These are phyloP conservation scores for Brassica balearica DNA, from an alignment of 441 rosid genomes.

Conservation along the genomic window DNA sequence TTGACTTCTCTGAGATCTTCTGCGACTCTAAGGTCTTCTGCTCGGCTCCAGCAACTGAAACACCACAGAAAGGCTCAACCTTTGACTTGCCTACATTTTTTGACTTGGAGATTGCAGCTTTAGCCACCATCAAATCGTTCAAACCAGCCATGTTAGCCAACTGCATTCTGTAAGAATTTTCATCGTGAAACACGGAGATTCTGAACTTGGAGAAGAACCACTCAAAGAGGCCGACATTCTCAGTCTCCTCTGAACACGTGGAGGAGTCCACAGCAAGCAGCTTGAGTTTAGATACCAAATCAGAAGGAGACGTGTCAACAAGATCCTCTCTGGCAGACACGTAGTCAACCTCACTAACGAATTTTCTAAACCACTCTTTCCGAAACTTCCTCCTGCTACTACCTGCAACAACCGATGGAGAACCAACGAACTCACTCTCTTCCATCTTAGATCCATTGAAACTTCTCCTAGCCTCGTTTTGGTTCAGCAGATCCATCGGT, in stretches of 20 bases:
- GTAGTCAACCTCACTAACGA: constrained; percentile 50
- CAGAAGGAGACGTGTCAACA: constrained; percentile 52
- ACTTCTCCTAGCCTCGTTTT: constrained; percentile 42
- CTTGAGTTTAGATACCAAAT: constrained; percentile 63
- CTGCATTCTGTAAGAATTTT: constrained; percentile 60
- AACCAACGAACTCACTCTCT: constrained; percentile 48
- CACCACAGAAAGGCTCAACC: constrained; percentile 47
- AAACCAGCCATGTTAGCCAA: constrained; percentile 56
- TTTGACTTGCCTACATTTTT: constrained; percentile 50
- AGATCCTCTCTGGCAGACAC: constrained; percentile 54
- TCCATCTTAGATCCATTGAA: constrained; percentile 45
- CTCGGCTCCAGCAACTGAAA: constrained; percentile 50
- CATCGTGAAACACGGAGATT: constrained; percentile 68
- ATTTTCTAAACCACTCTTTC: constrained; percentile 60
- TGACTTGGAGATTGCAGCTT: constrained; percentile 38
- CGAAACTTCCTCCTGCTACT: constrained; percentile 61
- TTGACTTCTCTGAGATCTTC: constrained; percentile 15
- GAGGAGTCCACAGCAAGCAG: constrained; percentile 63
- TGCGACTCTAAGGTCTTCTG: constrained; percentile 21
- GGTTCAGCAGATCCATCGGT: constrained; percentile 55
- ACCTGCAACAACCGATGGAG: constrained; percentile 59
- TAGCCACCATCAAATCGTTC: constrained; percentile 44
- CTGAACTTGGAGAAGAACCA: constrained; percentile 90
- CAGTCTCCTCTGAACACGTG: constrained; percentile 48
- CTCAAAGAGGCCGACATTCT: constrained; percentile 52